Conservation (phyloP, 805 yeast species). For the Monosporozyma aerobia region DNA sequence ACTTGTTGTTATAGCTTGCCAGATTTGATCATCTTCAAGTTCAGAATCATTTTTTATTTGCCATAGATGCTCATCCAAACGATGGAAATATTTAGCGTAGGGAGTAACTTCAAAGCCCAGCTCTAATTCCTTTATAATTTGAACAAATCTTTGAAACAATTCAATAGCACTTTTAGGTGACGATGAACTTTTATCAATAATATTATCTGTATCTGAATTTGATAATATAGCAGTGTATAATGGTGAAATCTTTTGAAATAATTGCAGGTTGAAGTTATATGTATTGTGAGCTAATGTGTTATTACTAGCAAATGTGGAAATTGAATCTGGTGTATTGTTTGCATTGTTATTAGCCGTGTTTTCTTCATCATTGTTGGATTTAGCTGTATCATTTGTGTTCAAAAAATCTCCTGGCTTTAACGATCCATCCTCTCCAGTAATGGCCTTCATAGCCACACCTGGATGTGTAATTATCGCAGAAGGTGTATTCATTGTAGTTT, state of each 20-base stretch:
- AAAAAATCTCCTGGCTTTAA: background rate
- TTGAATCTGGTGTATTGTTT: conserved; percentile 3
- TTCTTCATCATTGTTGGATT: conserved; percentile 1
- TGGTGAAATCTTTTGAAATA: conserved; percentile 22
- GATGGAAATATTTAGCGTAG: conserved; percentile 22
- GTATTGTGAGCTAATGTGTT: background rate
- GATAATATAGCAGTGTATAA: conserved; percentile 23
- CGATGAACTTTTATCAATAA: conserved; percentile 22
- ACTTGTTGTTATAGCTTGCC: conserved; percentile 22
- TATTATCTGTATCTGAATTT: conserved; percentile 10
- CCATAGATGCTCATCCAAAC: conserved; percentile 23
- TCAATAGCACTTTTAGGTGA: conserved; percentile 29
- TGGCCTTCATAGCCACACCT: conserved; percentile 3
- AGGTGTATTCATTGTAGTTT: conserved; percentile 19
- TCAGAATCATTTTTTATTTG: conserved; percentile 23
- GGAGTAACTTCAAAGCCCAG: conserved; percentile 26
- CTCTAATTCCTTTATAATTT: conserved; percentile 28
- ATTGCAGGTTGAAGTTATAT: conserved; percentile 11
- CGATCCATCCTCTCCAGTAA: background rate
- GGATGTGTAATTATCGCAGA: conserved; percentile 6
- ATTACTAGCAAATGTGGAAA: conserved; percentile 2
- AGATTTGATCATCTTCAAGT: conserved; percentile 18
- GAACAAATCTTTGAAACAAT: conserved; percentile 28
- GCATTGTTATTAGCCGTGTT: background rate
- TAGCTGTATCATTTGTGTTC: conserved; percentile 1